Evolutionary conservation across 768 basidiomycete species (phyloP).

Genomic region (Dictyophora rubrovolvata): DNA sequence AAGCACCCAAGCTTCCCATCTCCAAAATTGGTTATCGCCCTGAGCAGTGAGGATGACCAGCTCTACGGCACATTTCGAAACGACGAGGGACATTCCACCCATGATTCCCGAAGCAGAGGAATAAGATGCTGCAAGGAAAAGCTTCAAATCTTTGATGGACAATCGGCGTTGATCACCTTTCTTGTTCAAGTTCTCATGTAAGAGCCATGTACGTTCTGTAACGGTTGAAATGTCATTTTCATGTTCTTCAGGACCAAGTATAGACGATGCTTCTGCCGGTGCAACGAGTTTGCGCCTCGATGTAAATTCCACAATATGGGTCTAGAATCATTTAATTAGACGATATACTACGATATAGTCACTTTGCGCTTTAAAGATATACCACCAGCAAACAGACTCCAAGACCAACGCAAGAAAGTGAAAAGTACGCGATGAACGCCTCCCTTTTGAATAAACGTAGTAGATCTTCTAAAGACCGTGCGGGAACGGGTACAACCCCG

Average conservation of each 20-base stretch:
- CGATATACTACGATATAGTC: neutral
- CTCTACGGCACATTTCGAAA: constrained; percentile 91
- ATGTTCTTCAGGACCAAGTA: constrained; percentile 4
- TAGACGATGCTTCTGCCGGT: constrained; percentile 22
- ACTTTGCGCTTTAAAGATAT: constrained; percentile 24
- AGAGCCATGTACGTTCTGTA: constrained; percentile 48
- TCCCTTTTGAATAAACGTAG: constrained; percentile 65
- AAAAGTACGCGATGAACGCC: constrained; percentile 75
- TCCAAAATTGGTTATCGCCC: constrained; percentile 73
- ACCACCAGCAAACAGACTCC: constrained; percentile 54
- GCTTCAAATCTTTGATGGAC: constrained; percentile 28
- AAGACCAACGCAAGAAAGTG: constrained; percentile 52
- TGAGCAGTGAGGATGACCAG: constrained; percentile 67
- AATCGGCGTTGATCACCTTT: neutral
- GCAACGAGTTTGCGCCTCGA: constrained; percentile 33
- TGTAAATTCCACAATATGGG: constrained; percentile 62
- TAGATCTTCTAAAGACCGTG: constrained; percentile 78
- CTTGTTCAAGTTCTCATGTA: constrained; percentile 25
- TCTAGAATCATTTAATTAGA: constrained; percentile 33
- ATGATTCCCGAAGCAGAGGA: constrained; percentile 82
- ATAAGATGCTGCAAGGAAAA: constrained; percentile 72
- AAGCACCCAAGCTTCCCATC: constrained; percentile 78
- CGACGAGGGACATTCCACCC: constrained; percentile 85
- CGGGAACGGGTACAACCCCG: constrained; percentile 86
- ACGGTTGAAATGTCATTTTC: neutral